phyloP scores from a whole-genome alignment of 108 stramenopile species.

The Cylindrotheca fusiformis region DNA sequence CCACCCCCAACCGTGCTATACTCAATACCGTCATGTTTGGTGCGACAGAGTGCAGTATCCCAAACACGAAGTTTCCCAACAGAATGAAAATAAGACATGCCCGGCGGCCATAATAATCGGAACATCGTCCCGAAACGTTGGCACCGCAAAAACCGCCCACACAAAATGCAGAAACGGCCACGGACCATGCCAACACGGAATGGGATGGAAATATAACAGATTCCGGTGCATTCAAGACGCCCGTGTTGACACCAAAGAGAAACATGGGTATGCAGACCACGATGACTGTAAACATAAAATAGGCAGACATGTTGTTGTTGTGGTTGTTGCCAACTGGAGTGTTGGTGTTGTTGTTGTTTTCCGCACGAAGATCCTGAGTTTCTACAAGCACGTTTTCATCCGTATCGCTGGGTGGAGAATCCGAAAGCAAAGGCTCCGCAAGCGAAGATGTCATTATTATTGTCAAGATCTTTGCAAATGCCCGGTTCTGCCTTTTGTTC shows the following conservation, averaged over 20 bases:
- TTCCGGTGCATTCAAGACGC: conserved; percentile 56
- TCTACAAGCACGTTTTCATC: too few relatives aligned
- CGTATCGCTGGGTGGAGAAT: too few relatives aligned
- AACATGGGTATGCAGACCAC: conserved; percentile 44
- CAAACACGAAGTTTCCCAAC: conserved; percentile 1
- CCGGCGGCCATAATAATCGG: conserved; percentile 19
- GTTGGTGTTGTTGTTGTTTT: too few relatives aligned
- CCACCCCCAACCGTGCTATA: conserved; percentile 59
- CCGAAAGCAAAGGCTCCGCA: too few relatives aligned
- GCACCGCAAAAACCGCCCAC: conserved; percentile 53
- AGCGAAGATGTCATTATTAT: too few relatives aligned
- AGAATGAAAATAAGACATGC: not conserved
- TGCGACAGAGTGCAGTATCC: conserved; percentile 40
- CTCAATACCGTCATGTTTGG: conserved; percentile 41
- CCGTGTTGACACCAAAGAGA: conserved; percentile 47
- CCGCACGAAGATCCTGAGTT: too few relatives aligned
- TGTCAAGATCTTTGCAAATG: too few relatives aligned
- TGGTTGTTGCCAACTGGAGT: too few relatives aligned
- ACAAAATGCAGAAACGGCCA: conserved; percentile 59
- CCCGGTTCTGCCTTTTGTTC: too few relatives aligned
- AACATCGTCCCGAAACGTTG: conserved; percentile 21
- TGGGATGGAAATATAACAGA: conserved; percentile 48
- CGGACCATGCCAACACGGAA: conserved; percentile 45
- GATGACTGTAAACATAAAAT: conserved; percentile 11
- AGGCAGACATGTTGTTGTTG: not conserved